Base-by-base conservation (phyloP, 2,329 filamentous ascomycete genomes). In the Domatiomyces globalis region DNA sequence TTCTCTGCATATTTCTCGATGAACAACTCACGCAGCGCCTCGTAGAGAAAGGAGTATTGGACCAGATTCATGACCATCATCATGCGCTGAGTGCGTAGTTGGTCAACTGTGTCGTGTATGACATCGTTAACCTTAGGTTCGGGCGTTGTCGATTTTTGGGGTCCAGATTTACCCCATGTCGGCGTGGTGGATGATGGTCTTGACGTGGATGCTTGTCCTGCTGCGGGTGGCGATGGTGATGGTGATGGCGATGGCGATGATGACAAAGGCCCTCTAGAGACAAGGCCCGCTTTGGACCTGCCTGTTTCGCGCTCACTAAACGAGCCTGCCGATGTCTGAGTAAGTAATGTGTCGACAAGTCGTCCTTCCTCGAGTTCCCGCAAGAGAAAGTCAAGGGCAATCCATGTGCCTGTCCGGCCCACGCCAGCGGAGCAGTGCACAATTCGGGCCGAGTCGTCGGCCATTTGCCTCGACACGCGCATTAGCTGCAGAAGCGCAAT, bases 31-130 rank as follows among this genome's bases (percentile, higher is more conserved):
- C 80, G 78, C 61, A 95, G 67, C 1, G 94, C 86, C 62, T 88
- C 81, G 69, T 98, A 96, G 52, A 98, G 78, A 65, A 96, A 95
- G 39, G 79, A 69, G 62, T 85, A 92, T 66, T 98, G 92, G 46
- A 76, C 66, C 60, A 90, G 85, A 45, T 85, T 83, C 69, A 96
- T 92, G 4, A 98, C 92, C 92, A 98, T 98, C 69, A 83, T 86
- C 71, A 87, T 85, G 17, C 92, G 79, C 72, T 98, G 92, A 66
- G 90, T 80, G 45, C 92, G 79, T 51, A 98, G 75, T 54, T 72
- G 69, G 61, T 94, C 84, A 50, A 98, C 89, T 0, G 85, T 84
- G 17, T 84, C 76, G 58, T 81, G 85, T 43, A 98, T 76, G 2
- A 84, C 77, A 61, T 95, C 89, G 22, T 68, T 63, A 9, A 73